Evolutionary conservation across 306 rosid species (phyloP).

Genomic region (Fragaria vesca): DNA sequence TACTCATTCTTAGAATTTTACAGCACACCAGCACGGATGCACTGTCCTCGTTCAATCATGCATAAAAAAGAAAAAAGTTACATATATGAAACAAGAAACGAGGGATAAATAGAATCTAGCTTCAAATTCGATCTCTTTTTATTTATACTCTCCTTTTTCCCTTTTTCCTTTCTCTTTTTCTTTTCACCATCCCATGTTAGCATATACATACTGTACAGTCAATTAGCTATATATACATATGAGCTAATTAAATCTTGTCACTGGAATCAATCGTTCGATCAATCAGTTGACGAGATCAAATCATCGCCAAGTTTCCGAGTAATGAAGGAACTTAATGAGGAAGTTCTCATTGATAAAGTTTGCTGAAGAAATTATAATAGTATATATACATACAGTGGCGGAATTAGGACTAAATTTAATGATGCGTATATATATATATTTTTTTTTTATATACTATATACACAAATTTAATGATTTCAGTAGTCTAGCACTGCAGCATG

Average conservation of each 20-base stretch:
- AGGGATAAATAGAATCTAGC: neutral
- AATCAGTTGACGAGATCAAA: neutral
- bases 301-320: neutral
- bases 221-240: neutral
- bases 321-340: neutral
- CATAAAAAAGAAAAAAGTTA: slow-evolving; percentile 2
- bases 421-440: no score
- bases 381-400: no score
- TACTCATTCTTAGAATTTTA: neutral
- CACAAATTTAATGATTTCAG: no score
- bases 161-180: neutral
- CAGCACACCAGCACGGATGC: neutral
- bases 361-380: no score
- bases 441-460: no score
- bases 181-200: neutral
- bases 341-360: neutral
- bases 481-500: no score
- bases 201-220: neutral
- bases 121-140: slow-evolving; percentile 7
- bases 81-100: neutral
- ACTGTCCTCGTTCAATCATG: slow-evolving; percentile 18
- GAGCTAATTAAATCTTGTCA: neutral
- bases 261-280: no score
- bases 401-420: no score
- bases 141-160: neutral